Evolutionary conservation across 2,329 filamentous ascomycete genomes (phyloP).

Genomic region (Rhinocladiella mackenziei): DNA sequence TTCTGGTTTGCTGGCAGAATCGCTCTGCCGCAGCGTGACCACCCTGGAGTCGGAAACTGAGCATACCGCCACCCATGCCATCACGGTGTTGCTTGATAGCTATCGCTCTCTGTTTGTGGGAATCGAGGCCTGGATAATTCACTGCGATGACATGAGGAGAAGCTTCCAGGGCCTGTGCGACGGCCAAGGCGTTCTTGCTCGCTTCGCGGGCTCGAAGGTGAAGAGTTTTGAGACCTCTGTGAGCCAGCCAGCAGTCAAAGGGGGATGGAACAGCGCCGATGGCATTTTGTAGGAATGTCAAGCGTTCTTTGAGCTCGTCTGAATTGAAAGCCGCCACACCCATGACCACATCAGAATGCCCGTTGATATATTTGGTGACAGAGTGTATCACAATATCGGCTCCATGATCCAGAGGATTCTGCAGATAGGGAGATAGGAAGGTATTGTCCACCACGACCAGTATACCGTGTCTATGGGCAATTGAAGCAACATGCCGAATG

Average conservation of each 20-base stretch:
- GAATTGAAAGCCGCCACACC: constrained; percentile 94
- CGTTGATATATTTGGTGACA: constrained; percentile 99
- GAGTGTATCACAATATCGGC: constrained; percentile 96
- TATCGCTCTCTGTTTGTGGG: constrained; percentile 80
- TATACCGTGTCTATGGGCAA: constrained; percentile 83
- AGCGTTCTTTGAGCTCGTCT: constrained; percentile 67
- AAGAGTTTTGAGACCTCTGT: constrained; percentile 93
- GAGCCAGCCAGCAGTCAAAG: constrained; percentile 97
- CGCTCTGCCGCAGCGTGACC: constrained; percentile 80
- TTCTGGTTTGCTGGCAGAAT: constrained; percentile 83
- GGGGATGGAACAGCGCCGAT: constrained; percentile 91
- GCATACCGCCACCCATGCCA: constrained; percentile 94
- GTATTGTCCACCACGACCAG: constrained; percentile 99
- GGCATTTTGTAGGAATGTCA: constrained; percentile 93
- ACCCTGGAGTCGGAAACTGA: constrained; percentile 89
- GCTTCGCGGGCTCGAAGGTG: constrained; percentile 88
- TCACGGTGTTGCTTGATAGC: constrained; percentile 88
- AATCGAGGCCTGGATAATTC: constrained; percentile 89
- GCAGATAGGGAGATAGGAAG: constrained; percentile 92
- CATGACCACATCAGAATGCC: constrained; percentile 95
- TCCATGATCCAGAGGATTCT: constrained; percentile 91
- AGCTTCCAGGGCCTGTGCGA: constrained; percentile 72
- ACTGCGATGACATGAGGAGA: constrained; percentile 81
- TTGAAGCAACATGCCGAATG: constrained; percentile 76
- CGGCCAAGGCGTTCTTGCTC: constrained; percentile 70